These are phyloP conservation scores for Cryptosporidium ubiquitum DNA, from an alignment of 169 alveolate species.

Conservation along the genomic window DNA sequence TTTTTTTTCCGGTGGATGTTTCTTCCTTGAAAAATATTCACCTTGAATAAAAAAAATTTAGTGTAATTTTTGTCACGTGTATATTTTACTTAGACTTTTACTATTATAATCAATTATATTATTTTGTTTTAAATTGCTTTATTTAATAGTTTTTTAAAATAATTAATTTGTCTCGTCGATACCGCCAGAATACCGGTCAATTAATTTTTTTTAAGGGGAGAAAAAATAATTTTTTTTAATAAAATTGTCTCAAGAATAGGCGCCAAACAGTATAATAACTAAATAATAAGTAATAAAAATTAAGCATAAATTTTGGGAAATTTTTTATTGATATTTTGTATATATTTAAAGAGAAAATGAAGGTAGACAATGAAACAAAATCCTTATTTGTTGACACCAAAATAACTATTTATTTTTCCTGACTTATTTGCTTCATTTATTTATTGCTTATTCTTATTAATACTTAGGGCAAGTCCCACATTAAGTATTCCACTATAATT, in stretches of 20 bases:
- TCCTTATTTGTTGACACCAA: too few relatives aligned
- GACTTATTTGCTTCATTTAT: background rate
- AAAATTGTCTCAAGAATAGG: slow-evolving; percentile 16
- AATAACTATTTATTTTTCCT: too few relatives aligned
- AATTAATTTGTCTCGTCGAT: slow-evolving; percentile 32
- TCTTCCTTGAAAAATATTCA: background rate
- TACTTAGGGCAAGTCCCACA: background rate
- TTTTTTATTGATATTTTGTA: too few relatives aligned
- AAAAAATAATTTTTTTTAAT: background rate
- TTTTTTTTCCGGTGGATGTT: slow-evolving; percentile 18
- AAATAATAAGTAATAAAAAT: background rate
- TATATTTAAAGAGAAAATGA: background rate
- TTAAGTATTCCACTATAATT: too few relatives aligned
- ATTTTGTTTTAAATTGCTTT: background rate
- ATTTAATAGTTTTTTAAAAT: background rate
- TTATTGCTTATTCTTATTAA: background rate
- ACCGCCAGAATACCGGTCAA: slow-evolving; percentile 14
- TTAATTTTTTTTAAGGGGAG: background rate
- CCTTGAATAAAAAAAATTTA: background rate
- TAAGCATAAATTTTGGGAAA: background rate
- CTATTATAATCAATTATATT: background rate
- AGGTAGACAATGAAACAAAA: background rate
- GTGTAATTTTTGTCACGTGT: background rate
- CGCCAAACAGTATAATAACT: background rate
- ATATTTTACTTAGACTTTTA: background rate